Conservation (phyloP, 129 eudicot species). For the Lonicera japonica region DNA sequence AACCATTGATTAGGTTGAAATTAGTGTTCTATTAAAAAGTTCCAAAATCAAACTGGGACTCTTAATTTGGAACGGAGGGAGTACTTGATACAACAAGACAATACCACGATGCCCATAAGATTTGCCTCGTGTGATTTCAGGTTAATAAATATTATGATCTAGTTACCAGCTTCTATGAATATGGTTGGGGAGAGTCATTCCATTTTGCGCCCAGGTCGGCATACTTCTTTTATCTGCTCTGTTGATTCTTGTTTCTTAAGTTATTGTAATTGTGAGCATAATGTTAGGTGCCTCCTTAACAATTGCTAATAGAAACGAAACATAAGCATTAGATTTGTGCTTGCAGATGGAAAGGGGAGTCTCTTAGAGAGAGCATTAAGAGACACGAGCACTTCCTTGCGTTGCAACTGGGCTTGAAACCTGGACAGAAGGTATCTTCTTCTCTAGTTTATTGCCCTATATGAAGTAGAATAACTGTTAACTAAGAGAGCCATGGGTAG, state of each 20-base stretch:
- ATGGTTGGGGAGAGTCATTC: slow-evolving; percentile 99
- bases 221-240: not conserved
- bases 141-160: slow-evolving; percentile 94
- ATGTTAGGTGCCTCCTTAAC: not conserved
- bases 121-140: slow-evolving; percentile 29
- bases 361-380: slow-evolving; percentile 90
- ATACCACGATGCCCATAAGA: slow-evolving; percentile 3
- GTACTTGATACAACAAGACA: not conserved
- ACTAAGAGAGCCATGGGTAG: not conserved
- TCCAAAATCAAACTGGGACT: too few species aligned
- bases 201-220: slow-evolving; percentile 91
- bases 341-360: slow-evolving; percentile 85
- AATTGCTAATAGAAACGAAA: slow-evolving; percentile 2
- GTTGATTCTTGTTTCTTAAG: not conserved
- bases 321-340: slow-evolving; percentile 1
- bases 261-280: not conserved
- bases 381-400: slow-evolving; percentile 98
- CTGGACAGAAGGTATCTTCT: slow-evolving; percentile 72
- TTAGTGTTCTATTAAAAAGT: too few species aligned
- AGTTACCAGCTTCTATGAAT: slow-evolving; percentile 94
- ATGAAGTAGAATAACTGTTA: slow-evolving; percentile 1
- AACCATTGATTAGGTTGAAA: too few species aligned
- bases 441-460: not conserved
- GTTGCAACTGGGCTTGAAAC: slow-evolving; percentile 75
- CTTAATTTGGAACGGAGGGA: too few species aligned